These are phyloP conservation scores for Neurospora pannonica DNA, from an alignment of 495 filamentous ascomycete genomes.

Conservation along the genomic window DNA sequence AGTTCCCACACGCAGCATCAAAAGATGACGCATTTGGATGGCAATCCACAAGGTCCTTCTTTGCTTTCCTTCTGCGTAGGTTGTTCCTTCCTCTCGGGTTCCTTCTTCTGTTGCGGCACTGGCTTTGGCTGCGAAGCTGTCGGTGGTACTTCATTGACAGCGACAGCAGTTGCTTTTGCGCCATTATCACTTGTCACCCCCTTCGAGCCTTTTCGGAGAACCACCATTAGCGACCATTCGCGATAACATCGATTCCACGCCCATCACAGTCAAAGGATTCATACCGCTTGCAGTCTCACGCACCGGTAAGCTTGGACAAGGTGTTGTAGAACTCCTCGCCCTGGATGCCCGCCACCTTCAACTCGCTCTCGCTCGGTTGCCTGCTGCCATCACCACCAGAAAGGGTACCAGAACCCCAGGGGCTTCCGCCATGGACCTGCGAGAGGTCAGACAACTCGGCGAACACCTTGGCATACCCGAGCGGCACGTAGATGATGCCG, in stretches of 20 bases:
- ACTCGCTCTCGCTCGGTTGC: constrained; percentile 63
- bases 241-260: neutral
- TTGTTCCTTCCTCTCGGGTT: neutral
- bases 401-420: constrained; percentile 96
- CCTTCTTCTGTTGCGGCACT: neutral
- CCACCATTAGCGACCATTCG: constrained; percentile 13
- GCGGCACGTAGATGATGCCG: constrained; percentile 89
- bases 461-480: constrained; percentile 84
- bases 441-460: constrained; percentile 51
- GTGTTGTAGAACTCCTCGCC: constrained; percentile 79
- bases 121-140: neutral
- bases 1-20: neutral
- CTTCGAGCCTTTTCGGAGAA: neutral
- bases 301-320: constrained; percentile 62
- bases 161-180: neutral
- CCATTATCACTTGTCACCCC: neutral
- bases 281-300: constrained; percentile 33
- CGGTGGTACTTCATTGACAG: neutral
- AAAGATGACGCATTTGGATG: constrained; percentile 11
- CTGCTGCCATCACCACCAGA: constrained; percentile 72
- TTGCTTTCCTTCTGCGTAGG: constrained; percentile 3
- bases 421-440: constrained; percentile 74
- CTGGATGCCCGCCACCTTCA: constrained; percentile 68
- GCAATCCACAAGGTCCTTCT: constrained; percentile 15
- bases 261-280: constrained; percentile 55